Base-by-base conservation (phyloP, 768 basidiomycete species). In the Psilocybe subaeruginosa region DNA sequence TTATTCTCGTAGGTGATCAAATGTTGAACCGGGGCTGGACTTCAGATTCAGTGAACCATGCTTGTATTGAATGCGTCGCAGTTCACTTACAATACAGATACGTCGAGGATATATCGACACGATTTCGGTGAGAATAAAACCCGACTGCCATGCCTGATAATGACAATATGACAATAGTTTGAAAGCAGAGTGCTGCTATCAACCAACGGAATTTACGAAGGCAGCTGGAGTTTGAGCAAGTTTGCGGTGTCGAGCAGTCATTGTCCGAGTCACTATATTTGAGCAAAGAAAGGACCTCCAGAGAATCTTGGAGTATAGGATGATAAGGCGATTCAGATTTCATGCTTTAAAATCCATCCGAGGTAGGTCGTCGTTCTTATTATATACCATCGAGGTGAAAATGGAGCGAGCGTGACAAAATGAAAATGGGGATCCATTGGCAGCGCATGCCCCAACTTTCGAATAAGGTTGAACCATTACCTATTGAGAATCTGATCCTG, bases 1-100 rank as follows among this genome's bases (percentile, higher is more conserved):
- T 60, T 59, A 19, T 68, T 59, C 33, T 68, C 58, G 39, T 69
- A 62, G 35, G 63, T 59, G 17, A 72, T 58, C 30, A 63, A 54
- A 27, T 58, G 39, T 27, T 72, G 58, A 14, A 65, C 70, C 17
- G 70, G 70, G 27, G 69, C 70, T 72, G 27, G 49, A 49, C 35
- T 16, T 8, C 8, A 19, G 27, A 19, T 30, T 45, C 33, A 52
- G 4, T 6, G 29, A n/a, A 52, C 2, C 1, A 51, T n/a, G 19
- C 12, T 35, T 17, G 30, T 8, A 27, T 27, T 46, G 35, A 27
- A 51, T 9, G 14, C 11, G 19, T 14, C 19, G 51, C 41, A n/a
- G 33, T 9, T 19, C 11, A 53, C 51, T 33, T 37, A 53, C 51
- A 53, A 19, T 53, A 53, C 16, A 53, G 33, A 37, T 8, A 53